phyloP scores from a whole-genome alignment of 2,329 filamentous ascomycete genomes.

The Penicillium sp. region DNA sequence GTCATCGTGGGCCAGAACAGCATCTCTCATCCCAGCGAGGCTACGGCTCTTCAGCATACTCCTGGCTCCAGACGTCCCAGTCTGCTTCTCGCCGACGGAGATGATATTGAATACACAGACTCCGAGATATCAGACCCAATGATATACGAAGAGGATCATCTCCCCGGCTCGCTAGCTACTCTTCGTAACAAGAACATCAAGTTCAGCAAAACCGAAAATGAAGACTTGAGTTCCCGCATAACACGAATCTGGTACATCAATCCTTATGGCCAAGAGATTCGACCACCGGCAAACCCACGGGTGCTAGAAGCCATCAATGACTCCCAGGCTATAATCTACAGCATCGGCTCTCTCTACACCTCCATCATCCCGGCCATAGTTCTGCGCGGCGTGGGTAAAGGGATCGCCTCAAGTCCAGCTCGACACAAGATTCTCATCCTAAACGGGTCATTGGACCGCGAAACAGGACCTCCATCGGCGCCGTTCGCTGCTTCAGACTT shows the following conservation, averaged over 20 bases:
- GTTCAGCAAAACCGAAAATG: conserved; percentile 78
- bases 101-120: conserved; percentile 34
- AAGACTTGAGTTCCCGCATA: conserved; percentile 78
- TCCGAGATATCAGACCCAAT: conserved; percentile 35
- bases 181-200: conserved; percentile 78
- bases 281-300: conserved; percentile 78
- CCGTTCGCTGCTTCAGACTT: conserved; percentile 80
- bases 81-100: conserved; percentile 37
- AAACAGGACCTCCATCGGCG: conserved; percentile 70
- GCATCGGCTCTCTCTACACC: conserved; percentile 92
- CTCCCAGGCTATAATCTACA: conserved; percentile 77
- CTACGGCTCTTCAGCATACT: conserved; percentile 52
- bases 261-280: conserved; percentile 95
- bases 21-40: conserved; percentile 79
- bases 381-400: conserved; percentile 71
- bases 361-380: conserved; percentile 83
- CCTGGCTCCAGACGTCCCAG: conserved; percentile 36
- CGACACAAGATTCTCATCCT: conserved; percentile 78
- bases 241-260: conserved; percentile 95
- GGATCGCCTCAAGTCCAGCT: conserved; percentile 54
- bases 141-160: conserved; percentile 49
- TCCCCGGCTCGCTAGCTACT: conserved; percentile 70
- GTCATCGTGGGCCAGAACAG: conserved; percentile 89
- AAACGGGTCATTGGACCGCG: conserved; percentile 81
- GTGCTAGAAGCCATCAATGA: conserved; percentile 68